Base-by-base conservation (phyloP, 306 rosid species). In the Ceratonia siliqua region DNA sequence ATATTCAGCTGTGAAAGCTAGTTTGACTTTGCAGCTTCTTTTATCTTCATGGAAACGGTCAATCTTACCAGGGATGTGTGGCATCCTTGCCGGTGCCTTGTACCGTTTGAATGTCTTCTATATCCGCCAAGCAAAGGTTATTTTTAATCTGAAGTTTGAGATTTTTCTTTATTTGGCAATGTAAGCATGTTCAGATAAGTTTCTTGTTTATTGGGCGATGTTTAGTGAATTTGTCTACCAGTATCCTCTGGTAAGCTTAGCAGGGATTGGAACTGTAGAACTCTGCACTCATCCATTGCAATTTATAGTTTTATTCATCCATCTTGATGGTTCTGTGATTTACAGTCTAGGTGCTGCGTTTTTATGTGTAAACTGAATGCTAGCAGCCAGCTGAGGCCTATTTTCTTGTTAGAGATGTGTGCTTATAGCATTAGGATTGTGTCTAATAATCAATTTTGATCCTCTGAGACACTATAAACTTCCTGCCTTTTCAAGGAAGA, bases 11-110 rank as follows among this genome's bases (percentile, higher is more conserved):
- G 39, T 59, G 2, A 39, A 83, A 61, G 62, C 66, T 80, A 66
- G 77, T 68, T 80, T 83, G 45, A 63, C 72, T 55, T 71, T 86
- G 85, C 83, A 95, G 99, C 98, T 95, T 76, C 92, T 95, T 82
- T 83, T 95, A 64, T 95, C 99, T 25, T 89, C 97, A 22, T 95
- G 97, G 97, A 92, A 77, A 75, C 84, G 89, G 83, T 95, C 99
- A 58, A 74, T 92, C 81, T 75, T 95, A 82, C 97, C 99, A 20
- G 99, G 98, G 70, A 22, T 90, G 43, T 95, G 97, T 75, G 99
- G 99, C 68, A 89, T 92, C 85, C 82, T 92, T 73, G 96, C 93
- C 72, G 99, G 99, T 76, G 72, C 90, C 73, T 72, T 95, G 55
- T 95, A 95, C 82, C 92, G 96, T 61, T 75, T 89, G 83, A 95